Percentiles rank a stretch among this genome's conserved stretches.
phyloP scores from a whole-genome alignment of 306 rosid genomes.

The Ceratonia siliqua region DNA sequence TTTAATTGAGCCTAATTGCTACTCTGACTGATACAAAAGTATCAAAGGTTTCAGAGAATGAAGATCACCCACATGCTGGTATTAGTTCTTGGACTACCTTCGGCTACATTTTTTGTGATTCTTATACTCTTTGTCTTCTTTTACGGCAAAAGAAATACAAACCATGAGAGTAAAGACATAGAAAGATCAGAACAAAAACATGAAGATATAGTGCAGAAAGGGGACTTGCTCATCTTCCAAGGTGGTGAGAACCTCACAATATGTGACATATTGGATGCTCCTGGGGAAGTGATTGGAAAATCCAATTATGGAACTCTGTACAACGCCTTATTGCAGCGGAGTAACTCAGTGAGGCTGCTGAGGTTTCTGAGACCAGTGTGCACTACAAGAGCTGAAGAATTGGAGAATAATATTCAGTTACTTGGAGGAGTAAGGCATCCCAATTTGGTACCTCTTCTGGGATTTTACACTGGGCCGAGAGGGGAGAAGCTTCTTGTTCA shows the following conservation, averaged over 20 bases:
- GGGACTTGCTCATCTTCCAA: constrained; percentile 61
- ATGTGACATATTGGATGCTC: constrained; percentile 82
- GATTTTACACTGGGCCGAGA: constrained; percentile 81
- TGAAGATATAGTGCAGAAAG: constrained; percentile 40
- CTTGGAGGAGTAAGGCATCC: constrained; percentile 72
- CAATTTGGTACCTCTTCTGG: constrained; percentile 87
- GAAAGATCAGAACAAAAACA: constrained; percentile 52
- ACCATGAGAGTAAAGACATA: constrained; percentile 46
- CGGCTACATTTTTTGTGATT: constrained; percentile 41
- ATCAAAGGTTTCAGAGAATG: constrained; percentile 33
- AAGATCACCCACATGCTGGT: constrained; percentile 48
- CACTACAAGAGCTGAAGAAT: constrained; percentile 54
- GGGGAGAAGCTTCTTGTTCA: constrained; percentile 94
- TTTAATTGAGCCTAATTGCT: constrained; percentile 1
- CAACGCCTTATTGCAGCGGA: constrained; percentile 74
- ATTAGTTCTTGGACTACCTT: constrained; percentile 47
- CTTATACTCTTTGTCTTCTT: constrained; percentile 43
- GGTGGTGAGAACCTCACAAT: constrained; percentile 76
- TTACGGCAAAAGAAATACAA: constrained; percentile 38
- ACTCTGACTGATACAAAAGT: neutral
- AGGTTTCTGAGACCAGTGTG: constrained; percentile 90
- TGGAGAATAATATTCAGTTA: constrained; percentile 56
- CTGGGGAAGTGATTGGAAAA: constrained; percentile 93
- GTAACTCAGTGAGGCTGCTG: constrained; percentile 62
- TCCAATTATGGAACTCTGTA: constrained; percentile 82